Base-by-base conservation (phyloP, 495 filamentous ascomycete species). In the Pseudevernia furfuracea region DNA sequence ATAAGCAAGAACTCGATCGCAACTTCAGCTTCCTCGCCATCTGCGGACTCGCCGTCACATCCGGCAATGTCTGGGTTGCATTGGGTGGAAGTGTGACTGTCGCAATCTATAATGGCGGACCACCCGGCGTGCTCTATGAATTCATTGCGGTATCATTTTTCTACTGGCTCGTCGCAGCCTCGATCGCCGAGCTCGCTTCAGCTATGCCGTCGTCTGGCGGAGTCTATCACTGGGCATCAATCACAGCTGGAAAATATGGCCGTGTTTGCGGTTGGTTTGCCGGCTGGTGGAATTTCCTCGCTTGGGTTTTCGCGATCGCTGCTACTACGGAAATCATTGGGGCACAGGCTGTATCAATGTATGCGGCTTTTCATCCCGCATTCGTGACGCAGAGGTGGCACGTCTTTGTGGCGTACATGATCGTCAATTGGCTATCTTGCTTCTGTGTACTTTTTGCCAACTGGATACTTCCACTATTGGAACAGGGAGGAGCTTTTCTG, bases 191-290 rank as follows among this genome's bases (percentile, higher is more conserved):
- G 77, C 78, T 94, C 66, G 89, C 90, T 36, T 92, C 89, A 7
- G 82, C 88, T 8, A 88, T 95, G 71, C 89, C 90, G 17, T 91
- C 89, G 0, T 79, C 86, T n/a, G 88, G 85, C 63, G 89, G 90
- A 66, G 88, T 96, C 3, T 93, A 93, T 67, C 90, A 94, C 72
- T 94, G 89, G 89, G 89, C 89, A 7, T 85, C 86, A 1, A 81
- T 92, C 21, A 89, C 89, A 0, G 85, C 83, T 8, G 89, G 89
- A 3, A 82, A 77, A 55, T 87, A 85, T 72, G 90, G 90, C 38
- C 82, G 88, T 19, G 71, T 82, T 3, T 76, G 84, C 53, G 89
- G 90, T 34, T 95, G 85, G 74, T 93, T 90, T 67, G 86, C 89
- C 0, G 91, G 90, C 11, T 90, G 82, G 75, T 84, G 88, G 77